Percentiles rank a stretch among this genome's conserved stretches.
Conservation (phyloP, 352 stramenopile genomes). For the Plasmopara muralis region DNA sequence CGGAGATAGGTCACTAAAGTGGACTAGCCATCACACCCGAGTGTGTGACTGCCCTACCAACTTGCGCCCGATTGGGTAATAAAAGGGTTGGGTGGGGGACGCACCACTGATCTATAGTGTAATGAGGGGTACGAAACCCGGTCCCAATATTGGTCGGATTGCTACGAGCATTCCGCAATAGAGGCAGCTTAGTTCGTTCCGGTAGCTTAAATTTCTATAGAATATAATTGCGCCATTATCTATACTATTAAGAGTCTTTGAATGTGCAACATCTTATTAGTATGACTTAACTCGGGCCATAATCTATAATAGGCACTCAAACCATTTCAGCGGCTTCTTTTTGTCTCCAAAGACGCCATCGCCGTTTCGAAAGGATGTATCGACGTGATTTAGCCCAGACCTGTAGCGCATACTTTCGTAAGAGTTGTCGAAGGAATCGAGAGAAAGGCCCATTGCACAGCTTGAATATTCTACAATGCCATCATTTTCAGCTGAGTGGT, state of each 20-base stretch:
- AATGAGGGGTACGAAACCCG: too few relatives aligned
- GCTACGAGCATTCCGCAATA: too few relatives aligned
- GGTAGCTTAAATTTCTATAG: too few relatives aligned
- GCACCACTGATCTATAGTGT: too few relatives aligned
- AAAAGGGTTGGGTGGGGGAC: too few relatives aligned
- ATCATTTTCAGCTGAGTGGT: constrained; percentile 35
- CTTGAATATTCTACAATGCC: constrained; percentile 46
- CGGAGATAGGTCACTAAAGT: too few relatives aligned
- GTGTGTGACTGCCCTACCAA: too few relatives aligned
- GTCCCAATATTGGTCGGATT: too few relatives aligned
- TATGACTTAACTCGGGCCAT: neutral
- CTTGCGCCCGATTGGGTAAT: too few relatives aligned
- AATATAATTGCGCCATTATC: neutral
- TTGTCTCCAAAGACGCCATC: constrained; percentile 40
- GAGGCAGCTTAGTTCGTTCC: too few relatives aligned
- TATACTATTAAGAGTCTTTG: neutral
- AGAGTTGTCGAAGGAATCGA: constrained; percentile 23
- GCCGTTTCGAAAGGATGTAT: constrained; percentile 50
- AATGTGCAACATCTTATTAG: neutral
- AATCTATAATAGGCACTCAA: constrained; percentile 42
- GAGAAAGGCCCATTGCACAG: constrained; percentile 29
- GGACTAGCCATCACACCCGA: too few relatives aligned
- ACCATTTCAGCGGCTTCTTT: constrained; percentile 65
- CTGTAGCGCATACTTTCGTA: constrained; percentile 41
- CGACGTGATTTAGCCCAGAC: constrained; percentile 48